phyloP scores from a whole-genome alignment of 2,329 filamentous ascomycete species.

The Ceratocystis huliohia region DNA sequence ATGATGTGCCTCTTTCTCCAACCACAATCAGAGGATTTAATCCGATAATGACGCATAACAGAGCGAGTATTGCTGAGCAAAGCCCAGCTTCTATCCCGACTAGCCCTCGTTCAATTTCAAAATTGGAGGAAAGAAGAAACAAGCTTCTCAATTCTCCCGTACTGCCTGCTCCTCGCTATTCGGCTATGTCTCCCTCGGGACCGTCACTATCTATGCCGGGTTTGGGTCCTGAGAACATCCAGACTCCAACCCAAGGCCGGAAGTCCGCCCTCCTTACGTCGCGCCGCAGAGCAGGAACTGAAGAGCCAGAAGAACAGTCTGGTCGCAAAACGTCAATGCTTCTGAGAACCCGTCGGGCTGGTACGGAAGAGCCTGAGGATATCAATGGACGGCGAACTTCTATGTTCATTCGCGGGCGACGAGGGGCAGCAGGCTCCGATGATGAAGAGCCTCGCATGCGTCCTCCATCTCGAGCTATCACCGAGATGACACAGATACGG shows the following conservation, averaged over 20 bases:
- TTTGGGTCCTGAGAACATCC: constrained; percentile 6
- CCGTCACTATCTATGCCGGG: constrained; percentile 31
- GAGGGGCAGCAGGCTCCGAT: constrained; percentile 37
- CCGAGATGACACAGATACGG: constrained; percentile 37
- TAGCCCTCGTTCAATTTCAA: constrained; percentile 38
- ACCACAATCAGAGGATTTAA: constrained; percentile 34
- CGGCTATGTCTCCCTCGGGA: constrained; percentile 29
- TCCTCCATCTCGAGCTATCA: constrained; percentile 46
- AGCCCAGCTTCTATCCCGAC: constrained; percentile 30
- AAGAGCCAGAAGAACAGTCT: constrained; percentile 36
- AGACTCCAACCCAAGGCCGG: constrained; percentile 27
- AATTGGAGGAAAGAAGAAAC: constrained; percentile 41
- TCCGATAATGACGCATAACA: constrained; percentile 30
- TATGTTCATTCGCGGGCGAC: constrained; percentile 36
- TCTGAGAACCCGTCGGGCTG: constrained; percentile 31
- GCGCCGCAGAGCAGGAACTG: constrained; percentile 37
- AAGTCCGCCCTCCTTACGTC: constrained; percentile 42
- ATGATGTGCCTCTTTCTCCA: constrained; percentile 32
- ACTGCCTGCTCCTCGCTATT: constrained; percentile 35
- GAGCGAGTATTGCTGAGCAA: constrained; percentile 34
- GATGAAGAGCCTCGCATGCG: constrained; percentile 34
- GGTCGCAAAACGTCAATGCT: constrained; percentile 35
- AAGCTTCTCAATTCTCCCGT: constrained; percentile 36
- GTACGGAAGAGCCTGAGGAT: constrained; percentile 40
- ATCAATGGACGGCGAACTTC: constrained; percentile 34